Evolutionary conservation across 1,284 basidiomycete species (phyloP), one percentile per base, ranked within the genome.

Genomic region (Leccinum pachyderme): DNA sequence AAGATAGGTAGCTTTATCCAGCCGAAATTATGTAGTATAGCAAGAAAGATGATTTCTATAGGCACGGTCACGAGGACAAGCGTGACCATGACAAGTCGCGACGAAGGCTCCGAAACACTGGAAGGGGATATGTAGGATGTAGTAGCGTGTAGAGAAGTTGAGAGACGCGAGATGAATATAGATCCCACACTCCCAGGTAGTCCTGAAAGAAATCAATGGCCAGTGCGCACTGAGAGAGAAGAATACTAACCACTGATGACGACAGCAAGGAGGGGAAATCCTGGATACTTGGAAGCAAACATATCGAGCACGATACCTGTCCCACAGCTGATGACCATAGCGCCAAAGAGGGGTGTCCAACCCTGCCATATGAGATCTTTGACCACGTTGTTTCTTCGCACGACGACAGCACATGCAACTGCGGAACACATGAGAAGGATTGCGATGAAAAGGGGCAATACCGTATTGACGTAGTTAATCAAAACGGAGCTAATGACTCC

Each of bases 271-370:
- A 98, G 75, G 0, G 93, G 93, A 65, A 93, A 98, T 3, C 93
- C 95, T 55, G 88, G 81, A 65, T 93, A 98, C 33, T 82, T 80
- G 57, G 84, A 87, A 2, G 97, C 95, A 59, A 95, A 97, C 47
- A 82, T 79, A 64, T 98, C 93, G 13, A 99, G 82, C 0, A 98
- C 88, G 62, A 98, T 86, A 0, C 96, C 96, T 0, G 96, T 92
- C 0, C 86, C 92, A 49, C 87, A 91, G 62, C 91, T 93, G 64
- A 98, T 94, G 54, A 89, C 75, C 93, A 98, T 97, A 2, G 96
- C 95, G 9, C 86, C 84, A 59, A 98, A 86, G 2, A 99, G 78
- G 0, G 96, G 95, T 1, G 81, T 75, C 96, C 96, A 99, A 0
- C 95, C 94, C 49, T 91, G 83, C 47, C 79, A 82, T 18, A 98